These are phyloP conservation scores for Tetrapyrgos nigripes DNA, from an alignment of 1,284 basidiomycete genomes.

Conservation along the genomic window DNA sequence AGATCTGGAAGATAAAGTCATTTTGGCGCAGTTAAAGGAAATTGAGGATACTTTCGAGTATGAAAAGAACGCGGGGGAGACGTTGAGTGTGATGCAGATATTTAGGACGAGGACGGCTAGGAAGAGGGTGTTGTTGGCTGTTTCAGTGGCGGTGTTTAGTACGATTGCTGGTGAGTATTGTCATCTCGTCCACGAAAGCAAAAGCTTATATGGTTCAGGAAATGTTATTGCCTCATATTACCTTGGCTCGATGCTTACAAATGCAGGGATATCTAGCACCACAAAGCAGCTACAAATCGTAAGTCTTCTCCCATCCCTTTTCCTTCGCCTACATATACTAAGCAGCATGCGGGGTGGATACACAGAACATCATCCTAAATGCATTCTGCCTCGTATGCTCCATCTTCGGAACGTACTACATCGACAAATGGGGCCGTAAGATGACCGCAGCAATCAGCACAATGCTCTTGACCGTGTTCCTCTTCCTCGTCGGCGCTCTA, in stretches of 20 bases:
- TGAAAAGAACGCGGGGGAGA: constrained; percentile 23
- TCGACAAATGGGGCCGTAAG: constrained; percentile 27
- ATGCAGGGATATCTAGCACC: constrained; percentile 26
- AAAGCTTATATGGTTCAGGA: constrained; percentile 10
- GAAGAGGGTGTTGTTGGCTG: constrained; percentile 24
- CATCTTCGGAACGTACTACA: constrained; percentile 24
- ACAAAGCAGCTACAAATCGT: constrained; percentile 29
- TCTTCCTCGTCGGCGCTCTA: constrained; percentile 28
- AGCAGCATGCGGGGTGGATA: too few species aligned
- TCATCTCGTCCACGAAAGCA: not conserved
- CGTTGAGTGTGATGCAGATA: constrained; percentile 22
- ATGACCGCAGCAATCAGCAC: constrained; percentile 24
- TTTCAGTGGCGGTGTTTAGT: constrained; percentile 29
- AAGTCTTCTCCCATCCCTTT: not conserved
- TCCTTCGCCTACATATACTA: not conserved
- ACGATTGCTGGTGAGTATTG: constrained; percentile 24
- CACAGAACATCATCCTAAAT: constrained; percentile 30
- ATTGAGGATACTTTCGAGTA: constrained; percentile 27
- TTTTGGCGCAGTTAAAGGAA: constrained; percentile 25
- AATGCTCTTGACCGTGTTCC: constrained; percentile 22
- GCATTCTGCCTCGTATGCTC: constrained; percentile 28
- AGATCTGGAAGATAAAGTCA: constrained; percentile 20
- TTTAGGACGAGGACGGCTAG: constrained; percentile 26
- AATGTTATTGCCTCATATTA: constrained; percentile 30
- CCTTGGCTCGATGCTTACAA: constrained; percentile 24